Evolutionary conservation across 1,284 basidiomycete genomes (phyloP), one percentile per base, ranked within the genome.

Genomic region (Naganishia sp.): DNA sequence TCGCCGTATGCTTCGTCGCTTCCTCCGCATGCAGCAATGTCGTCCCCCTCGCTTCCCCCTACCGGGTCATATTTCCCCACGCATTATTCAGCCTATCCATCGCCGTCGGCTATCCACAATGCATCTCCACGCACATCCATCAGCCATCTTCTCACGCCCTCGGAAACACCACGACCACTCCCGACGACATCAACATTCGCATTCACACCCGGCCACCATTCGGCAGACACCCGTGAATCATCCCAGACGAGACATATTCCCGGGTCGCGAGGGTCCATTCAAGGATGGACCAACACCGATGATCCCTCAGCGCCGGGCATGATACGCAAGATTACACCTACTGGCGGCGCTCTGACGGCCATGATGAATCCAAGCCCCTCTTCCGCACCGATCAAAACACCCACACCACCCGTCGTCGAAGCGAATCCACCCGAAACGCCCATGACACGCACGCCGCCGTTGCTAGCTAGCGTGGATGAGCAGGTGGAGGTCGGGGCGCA

Each of bases 311-410:
- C 11, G 36, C 21, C 36, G 33, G 11, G 23, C 13, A 10, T 18
- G 36, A 44, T 50, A 33, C 39, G 59, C 48, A 50, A 52, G 59
- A 61, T 61, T n/a, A 61, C 59, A 1, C 59, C 36, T 6, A 52
- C 59, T 4, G 23, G 48, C 18, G 59, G 59, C 6, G 43, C 59
- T 5, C 25, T 61, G 23, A 48, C 48, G 21, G 59, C 48, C 7
- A 52, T 61, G 59, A 61, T 61, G 59, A 61, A 61, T 18, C 49
- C 59, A 6, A 46, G 4, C 45, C 18, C 23, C 7, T 46, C 18
- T 15, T 5, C 45, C 23, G 23, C 18, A 15, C 18, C 18, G 23
- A 9, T 18, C 7, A 45, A 56, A 43, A 43, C 55, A 42, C 55
- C 55, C 42, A n/a, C 13, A 7, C 36, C 36, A 10, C 36, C 36